A percentile compares a stretch with the other conserved stretches of the same genome.
These are phyloP conservation scores for Phaffia rhodozyma DNA, from an alignment of 1,284 basidiomycete species.

Conservation along the genomic window DNA sequence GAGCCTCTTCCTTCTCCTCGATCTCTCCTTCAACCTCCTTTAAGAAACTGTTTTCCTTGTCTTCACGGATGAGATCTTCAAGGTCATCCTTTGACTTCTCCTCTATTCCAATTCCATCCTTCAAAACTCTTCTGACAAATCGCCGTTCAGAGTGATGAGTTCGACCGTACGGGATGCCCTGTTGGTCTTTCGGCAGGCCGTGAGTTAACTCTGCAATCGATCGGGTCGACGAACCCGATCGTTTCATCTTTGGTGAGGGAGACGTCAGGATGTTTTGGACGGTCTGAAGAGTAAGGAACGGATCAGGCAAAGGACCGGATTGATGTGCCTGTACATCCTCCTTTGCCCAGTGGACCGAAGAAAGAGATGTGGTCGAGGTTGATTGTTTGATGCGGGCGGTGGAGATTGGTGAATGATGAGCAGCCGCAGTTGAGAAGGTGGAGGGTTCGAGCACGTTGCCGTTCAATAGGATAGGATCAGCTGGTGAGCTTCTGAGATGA, in stretches of 20 bases:
- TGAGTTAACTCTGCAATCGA: not conserved
- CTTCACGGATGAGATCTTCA: not conserved
- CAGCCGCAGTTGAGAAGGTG: conserved; percentile 23
- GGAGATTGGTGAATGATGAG: not conserved
- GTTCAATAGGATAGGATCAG: conserved; percentile 9
- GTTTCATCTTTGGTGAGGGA: conserved; percentile 13
- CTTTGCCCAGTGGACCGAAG: conserved; percentile 10
- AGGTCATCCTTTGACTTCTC: not conserved
- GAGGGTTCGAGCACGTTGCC: conserved; percentile 19
- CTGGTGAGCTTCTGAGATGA: not conserved
- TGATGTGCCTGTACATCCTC: conserved; percentile 27
- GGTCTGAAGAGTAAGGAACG: conserved; percentile 36
- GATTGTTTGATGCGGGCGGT: not conserved
- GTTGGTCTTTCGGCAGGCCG: conserved; percentile 34
- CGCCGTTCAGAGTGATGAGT: conserved; percentile 45
- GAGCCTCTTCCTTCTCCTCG: conserved; percentile 29
- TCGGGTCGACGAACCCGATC: conserved; percentile 41
- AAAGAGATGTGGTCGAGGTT: not conserved
- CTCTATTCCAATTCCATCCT: not conserved
- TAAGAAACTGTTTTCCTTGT: not conserved
- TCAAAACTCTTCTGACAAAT: not conserved
- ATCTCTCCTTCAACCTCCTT: conserved; percentile 25
- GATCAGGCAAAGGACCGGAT: conserved; percentile 32
- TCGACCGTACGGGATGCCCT: conserved; percentile 54
- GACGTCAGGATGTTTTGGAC: conserved; percentile 17